Base-by-base conservation (phyloP, 2,329 filamentous ascomycete genomes). In the Ophiostoma angusticollis region DNA sequence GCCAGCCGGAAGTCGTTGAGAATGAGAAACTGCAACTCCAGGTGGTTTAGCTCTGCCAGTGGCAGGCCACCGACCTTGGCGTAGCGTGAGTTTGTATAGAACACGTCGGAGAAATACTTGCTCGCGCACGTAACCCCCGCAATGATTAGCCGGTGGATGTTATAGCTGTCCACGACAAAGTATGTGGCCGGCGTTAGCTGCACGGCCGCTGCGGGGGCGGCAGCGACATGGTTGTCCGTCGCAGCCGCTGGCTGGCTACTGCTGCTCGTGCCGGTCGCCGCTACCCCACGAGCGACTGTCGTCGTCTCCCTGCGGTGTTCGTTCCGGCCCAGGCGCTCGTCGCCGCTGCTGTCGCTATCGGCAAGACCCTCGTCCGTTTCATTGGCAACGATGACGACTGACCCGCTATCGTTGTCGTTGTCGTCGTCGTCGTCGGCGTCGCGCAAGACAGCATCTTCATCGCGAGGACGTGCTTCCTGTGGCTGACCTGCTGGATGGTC, bases 81-180 rank as follows among this genome's bases (percentile, higher is more conserved):
- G 58, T 98, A 98, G 77, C 91, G 76, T 40, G 91, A 96, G 60
- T 98, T 98, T 9, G 91, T 98, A 58, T 96, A 98, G 53, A 98
- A 98, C 29, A 96, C 89, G 62, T 98, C 75, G 5, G 89, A 96
- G 62, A 98, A 98, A 69, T 96, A 98, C 61, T 98, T 98, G 73
- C 89, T 96, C 5, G 91, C 87, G 60, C 91, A 96, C 3, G 91
- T 98, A 31, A 98, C 91, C 25, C 89, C 91, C 2, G 91, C 85
- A 56, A 98, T 98, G 39, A 96, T 87, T 40, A 98, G 67, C 40
- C 91, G 79, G 57, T 98, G 91, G 47, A 98, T 96, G 61, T 98
- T 98, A 65, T 91, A 98, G 62, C 91, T 96, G 62, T 98, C 91
- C 9, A 96, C 91, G 29, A 96, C 89, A 55, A 98, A 96, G 43